Evolutionary conservation across 768 basidiomycete species (phyloP).

Genomic region (Dentipellis sp.): DNA sequence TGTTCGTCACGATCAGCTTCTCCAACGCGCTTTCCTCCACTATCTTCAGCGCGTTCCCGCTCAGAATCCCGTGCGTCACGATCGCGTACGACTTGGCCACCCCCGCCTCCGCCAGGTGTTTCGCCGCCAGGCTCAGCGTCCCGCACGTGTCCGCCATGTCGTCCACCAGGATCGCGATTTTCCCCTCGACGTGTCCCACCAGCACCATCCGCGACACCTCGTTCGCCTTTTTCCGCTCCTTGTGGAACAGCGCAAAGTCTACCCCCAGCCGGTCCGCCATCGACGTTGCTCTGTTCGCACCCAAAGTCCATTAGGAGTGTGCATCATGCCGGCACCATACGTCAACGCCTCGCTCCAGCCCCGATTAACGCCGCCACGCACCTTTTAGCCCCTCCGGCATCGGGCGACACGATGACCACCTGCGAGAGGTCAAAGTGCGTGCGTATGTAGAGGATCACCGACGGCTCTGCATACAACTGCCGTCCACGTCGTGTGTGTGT

Average conservation of each 20-base stretch:
- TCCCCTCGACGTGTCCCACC: constrained; percentile 88
- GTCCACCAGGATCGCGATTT: constrained; percentile 91
- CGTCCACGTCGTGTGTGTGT: constrained; percentile 14
- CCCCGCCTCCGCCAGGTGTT: constrained; percentile 83
- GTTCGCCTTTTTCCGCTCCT: constrained; percentile 96
- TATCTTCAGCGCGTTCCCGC: constrained; percentile 74
- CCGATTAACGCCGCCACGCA: constrained; percentile 24
- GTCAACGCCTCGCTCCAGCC: neutral
- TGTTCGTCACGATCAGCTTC: constrained; percentile 97
- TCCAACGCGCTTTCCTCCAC: constrained; percentile 71
- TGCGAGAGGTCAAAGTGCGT: constrained; percentile 78
- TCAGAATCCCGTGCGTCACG: constrained; percentile 94
- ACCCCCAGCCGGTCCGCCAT: constrained; percentile 94
- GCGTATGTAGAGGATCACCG: constrained; percentile 90
- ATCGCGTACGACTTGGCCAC: constrained; percentile 81
- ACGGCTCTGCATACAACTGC: constrained; percentile 95
- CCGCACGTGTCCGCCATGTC: constrained; percentile 99
- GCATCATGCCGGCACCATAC: neutral
- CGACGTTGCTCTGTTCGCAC: constrained; percentile 71
- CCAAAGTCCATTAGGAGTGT: neutral
- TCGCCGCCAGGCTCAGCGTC: constrained; percentile 86
- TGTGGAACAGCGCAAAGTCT: constrained; percentile 98
- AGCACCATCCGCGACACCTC: constrained; percentile 93
- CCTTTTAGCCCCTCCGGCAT: constrained; percentile 98
- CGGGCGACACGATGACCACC: constrained; percentile 93